Percentiles rank a stretch among this genome's conserved stretches.
These are phyloP conservation scores for Nitzschia sp. DNA, from an alignment of 108 stramenopile species.

Conservation along the genomic window DNA sequence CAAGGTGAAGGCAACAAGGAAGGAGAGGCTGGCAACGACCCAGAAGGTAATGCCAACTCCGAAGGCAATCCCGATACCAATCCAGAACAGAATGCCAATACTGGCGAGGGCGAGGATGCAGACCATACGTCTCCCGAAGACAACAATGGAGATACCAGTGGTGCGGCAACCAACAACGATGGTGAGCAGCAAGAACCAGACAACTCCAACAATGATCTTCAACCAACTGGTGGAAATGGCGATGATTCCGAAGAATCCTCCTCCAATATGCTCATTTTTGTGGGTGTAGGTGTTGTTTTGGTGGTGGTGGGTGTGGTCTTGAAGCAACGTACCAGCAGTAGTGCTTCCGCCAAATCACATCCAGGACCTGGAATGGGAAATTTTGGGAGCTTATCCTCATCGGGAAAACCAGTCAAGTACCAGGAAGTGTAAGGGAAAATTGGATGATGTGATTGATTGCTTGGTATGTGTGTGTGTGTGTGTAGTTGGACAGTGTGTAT, in stretches of 20 bases:
- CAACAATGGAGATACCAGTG: neutral
- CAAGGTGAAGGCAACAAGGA: neutral
- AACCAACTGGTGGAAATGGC: neutral
- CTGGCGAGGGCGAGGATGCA: conserved; percentile 1
- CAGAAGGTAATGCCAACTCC: neutral
- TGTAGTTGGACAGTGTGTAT: neutral
- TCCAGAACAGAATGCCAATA: no score
- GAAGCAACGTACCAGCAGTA: neutral
- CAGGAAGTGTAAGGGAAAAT: conserved; percentile 30
- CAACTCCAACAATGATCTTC: neutral
- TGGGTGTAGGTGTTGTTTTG: conserved; percentile 1
- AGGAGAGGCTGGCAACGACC: neutral
- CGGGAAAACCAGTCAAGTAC: conserved; percentile 9
- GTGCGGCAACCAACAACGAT: neutral
- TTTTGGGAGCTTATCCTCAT: neutral
- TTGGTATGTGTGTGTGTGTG: neutral
- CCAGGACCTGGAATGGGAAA: conserved; percentile 5
- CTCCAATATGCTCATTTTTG: neutral
- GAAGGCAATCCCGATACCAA: no score
- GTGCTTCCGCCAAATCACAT: no score
- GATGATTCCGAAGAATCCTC: neutral
- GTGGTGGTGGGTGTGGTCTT: neutral
- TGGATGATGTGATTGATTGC: neutral
- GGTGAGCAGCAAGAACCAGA: neutral
- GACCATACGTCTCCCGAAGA: neutral